Percentiles rank a stretch among this genome's conserved stretches.
Evolutionary conservation across 2,329 filamentous ascomycete species (phyloP).

Genomic region (Didymella sp.): DNA sequence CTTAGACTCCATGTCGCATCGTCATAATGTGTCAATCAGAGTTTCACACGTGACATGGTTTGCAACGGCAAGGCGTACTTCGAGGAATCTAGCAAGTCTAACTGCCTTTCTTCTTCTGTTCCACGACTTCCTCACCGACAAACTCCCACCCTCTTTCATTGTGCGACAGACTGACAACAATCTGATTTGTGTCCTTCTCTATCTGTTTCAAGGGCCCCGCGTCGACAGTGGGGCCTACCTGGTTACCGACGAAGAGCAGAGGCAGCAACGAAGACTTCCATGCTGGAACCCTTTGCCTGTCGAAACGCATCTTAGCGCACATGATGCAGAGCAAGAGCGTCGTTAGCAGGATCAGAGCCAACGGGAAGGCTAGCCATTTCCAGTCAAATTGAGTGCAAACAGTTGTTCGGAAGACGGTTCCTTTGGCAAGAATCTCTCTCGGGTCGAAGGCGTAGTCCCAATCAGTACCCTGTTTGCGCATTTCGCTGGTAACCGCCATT

Average conservation of each 20-base stretch:
- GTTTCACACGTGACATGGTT: too few species aligned
- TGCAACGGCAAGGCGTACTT: too few species aligned
- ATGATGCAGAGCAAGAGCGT: not conserved
- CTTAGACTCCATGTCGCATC: too few species aligned
- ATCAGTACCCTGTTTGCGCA: not conserved
- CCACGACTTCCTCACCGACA: too few species aligned
- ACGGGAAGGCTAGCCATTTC: not conserved
- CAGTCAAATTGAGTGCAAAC: constrained; percentile 1
- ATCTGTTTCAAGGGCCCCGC: not conserved
- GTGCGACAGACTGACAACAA: not conserved
- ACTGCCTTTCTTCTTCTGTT: too few species aligned
- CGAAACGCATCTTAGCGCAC: not conserved
- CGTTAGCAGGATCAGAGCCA: not conserved
- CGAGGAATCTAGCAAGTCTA: too few species aligned
- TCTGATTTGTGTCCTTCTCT: not conserved
- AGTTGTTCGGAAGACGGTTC: not conserved
- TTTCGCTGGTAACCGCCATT: not conserved
- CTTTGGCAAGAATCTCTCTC: not conserved
- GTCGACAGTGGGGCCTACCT: not conserved
- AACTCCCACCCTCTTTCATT: not conserved
- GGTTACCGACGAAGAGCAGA: not conserved
- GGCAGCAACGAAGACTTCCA: constrained; percentile 1
- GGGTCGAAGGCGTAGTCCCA: not conserved
- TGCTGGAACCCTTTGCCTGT: not conserved
- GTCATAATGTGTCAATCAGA: too few species aligned